phyloP scores from a whole-genome alignment of 2,329 filamentous ascomycete species.

The Aspergillaceae sp. region DNA sequence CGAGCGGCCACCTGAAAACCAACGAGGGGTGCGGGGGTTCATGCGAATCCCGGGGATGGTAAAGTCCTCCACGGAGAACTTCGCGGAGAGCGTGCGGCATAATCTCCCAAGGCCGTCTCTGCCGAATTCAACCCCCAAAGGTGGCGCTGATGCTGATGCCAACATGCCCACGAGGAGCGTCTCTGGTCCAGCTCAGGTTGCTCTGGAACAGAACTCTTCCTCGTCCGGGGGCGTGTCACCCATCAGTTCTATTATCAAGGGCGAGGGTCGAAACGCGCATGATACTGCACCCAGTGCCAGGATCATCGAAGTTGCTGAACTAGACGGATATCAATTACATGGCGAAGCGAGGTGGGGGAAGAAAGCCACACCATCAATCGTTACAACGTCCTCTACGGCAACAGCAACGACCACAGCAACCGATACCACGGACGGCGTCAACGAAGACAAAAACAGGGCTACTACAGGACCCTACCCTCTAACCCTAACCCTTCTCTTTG shows the following conservation, averaged over 20 bases:
- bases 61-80: constrained; percentile 19
- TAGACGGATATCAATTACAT: constrained; percentile 27
- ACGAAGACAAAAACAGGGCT: constrained; percentile 1
- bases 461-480: constrained; percentile 8
- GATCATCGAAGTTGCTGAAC: constrained; percentile 25
- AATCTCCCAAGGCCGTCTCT: neutral
- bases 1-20: constrained; percentile 6
- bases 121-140: neutral
- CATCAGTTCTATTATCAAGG: neutral
- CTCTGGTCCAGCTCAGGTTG: constrained; percentile 2
- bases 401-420: constrained; percentile 7
- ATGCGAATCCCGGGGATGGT: constrained; percentile 27
- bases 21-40: constrained; percentile 27
- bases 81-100: constrained; percentile 13
- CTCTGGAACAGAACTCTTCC: neutral
- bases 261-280: neutral
- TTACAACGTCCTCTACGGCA: too few relatives aligned
- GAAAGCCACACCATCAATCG: too few relatives aligned
- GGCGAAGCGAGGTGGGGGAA: constrained; percentile 6
- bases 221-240: neutral
- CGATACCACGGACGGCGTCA: constrained; percentile 9
- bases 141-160: too few relatives aligned
- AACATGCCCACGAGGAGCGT: constrained; percentile 3
- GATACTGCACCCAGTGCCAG: constrained; percentile 3
- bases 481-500: constrained; percentile 22